phyloP scores from a whole-genome alignment of 169 alveolate species.

The Cryptosporidium sp. region DNA sequence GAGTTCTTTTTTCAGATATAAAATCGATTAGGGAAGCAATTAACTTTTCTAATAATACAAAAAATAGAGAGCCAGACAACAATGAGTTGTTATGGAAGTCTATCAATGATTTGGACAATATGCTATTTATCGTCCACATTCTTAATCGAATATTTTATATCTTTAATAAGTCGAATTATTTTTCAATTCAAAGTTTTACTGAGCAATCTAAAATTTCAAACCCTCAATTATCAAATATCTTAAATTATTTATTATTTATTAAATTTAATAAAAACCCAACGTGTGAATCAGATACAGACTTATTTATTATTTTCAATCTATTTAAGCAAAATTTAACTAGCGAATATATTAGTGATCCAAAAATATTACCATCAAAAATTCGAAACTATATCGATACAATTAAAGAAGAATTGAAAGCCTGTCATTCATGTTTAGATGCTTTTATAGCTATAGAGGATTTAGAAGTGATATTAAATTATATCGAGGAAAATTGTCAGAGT shows the following conservation, averaged over 20 bases:
- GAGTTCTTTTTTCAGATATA: constrained; percentile 63
- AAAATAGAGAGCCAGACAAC: constrained; percentile 7
- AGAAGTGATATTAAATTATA: constrained; percentile 5
- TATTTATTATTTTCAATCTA: constrained; percentile 27
- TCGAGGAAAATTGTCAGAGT: neutral
- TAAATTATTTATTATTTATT: neutral
- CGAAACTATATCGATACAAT: constrained; percentile 1
- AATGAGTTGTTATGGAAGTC: constrained; percentile 15
- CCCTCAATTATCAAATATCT: neutral
- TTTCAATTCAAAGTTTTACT: neutral
- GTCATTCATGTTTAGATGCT: neutral
- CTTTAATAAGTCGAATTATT: neutral
- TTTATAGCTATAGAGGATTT: neutral
- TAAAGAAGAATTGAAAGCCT: neutral
- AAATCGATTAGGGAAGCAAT: constrained; percentile 35
- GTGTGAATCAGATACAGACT: constrained; percentile 59
- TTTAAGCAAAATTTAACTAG: constrained; percentile 16
- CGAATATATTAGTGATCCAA: constrained; percentile 1
- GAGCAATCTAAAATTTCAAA: constrained; percentile 13
- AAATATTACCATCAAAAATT: neutral
- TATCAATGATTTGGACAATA: neutral
- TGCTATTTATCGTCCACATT: constrained; percentile 9
- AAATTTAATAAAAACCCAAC: constrained; percentile 3
- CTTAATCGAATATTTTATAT: constrained; percentile 30
- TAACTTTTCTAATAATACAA: neutral